Percentiles rank a stretch among this genome's conserved stretches.
phyloP scores from a whole-genome alignment of 192 early-diverging fungal genomes.

The Gigaspora rosea region DNA sequence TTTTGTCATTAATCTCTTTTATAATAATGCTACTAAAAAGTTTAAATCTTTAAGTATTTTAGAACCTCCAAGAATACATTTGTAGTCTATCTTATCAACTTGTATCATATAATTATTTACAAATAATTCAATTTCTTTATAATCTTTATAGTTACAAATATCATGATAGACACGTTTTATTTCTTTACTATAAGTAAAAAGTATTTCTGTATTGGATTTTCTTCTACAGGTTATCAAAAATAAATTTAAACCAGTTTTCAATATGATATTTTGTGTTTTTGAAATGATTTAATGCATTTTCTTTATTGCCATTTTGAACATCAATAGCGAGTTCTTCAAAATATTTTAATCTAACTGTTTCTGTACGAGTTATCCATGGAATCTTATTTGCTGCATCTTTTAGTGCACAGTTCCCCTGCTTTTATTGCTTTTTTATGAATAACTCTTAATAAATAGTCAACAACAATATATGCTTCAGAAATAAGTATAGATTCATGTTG shows the following conservation, averaged over 20 bases:
- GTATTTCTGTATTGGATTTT: not conserved
- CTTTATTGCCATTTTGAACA: slow-evolving; percentile 9
- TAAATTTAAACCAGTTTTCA: slow-evolving; percentile 11
- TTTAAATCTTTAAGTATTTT: too few species aligned
- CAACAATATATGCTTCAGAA: slow-evolving; percentile 15
- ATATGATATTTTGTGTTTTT: not conserved
- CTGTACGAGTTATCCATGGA: not conserved
- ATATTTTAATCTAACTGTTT: slow-evolving; percentile 20
- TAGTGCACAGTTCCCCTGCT: not conserved
- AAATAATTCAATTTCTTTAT: slow-evolving; percentile 10
- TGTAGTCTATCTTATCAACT: slow-evolving; percentile 13
- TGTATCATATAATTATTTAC: slow-evolving; percentile 24
- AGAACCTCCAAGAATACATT: too few species aligned
- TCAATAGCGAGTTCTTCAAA: slow-evolving; percentile 3
- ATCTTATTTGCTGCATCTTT: not conserved
- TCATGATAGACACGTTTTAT: too few species aligned
- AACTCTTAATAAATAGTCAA: not conserved
- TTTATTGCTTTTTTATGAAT: slow-evolving; percentile 30
- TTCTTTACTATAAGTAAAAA: too few species aligned
- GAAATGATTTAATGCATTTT: slow-evolving; percentile 7
- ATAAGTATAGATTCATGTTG: slow-evolving; percentile 12
- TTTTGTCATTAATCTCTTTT: too few species aligned
- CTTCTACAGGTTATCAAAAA: not conserved
- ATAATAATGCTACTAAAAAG: too few species aligned
- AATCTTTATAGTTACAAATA: slow-evolving; percentile 12